Conservation (phyloP, 495 filamentous ascomycete genomes). For the Aspergillus cavernicola region DNA sequence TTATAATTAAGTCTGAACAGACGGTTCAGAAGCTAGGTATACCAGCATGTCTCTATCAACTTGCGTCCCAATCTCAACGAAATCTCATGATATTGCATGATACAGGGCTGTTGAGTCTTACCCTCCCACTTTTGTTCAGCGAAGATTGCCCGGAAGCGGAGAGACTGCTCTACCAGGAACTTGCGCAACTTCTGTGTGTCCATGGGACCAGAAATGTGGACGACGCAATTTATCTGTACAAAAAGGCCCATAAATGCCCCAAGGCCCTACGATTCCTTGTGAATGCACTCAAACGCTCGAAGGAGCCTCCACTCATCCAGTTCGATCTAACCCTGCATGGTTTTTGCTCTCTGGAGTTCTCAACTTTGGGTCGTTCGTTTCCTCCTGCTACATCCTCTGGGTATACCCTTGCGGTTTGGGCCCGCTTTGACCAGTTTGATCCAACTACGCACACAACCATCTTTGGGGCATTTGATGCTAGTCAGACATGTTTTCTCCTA, state of each 20-base stretch:
- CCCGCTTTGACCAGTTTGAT: constrained; percentile 84
- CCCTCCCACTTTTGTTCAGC: constrained; percentile 67
- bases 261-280: constrained; percentile 69
- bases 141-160: constrained; percentile 43
- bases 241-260: constrained; percentile 56
- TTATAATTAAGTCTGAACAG: constrained; percentile 19
- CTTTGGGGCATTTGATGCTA: constrained; percentile 91
- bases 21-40: constrained; percentile 31
- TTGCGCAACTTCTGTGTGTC: constrained; percentile 33
- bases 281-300: constrained; percentile 64
- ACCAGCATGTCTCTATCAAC: constrained; percentile 39
- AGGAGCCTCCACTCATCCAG: constrained; percentile 78
- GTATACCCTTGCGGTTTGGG: constrained; percentile 87
- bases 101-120: constrained; percentile 68
- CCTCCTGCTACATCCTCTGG: constrained; percentile 72
- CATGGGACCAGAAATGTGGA: constrained; percentile 70
- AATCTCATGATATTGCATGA: constrained; percentile 76
- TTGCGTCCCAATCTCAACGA: constrained; percentile 57
- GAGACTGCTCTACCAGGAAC: constrained; percentile 52
- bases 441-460: constrained; percentile 82
- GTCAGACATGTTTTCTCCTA: constrained; percentile 89
- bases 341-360: constrained; percentile 82
- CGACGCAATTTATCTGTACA: constrained; percentile 75
- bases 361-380: constrained; percentile 76
- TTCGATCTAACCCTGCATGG: constrained; percentile 90